A percentile compares a stretch with the other conserved stretches of the same genome.
phyloP scores from a whole-genome alignment of 441 rosid genomes.

The Melastoma candidum region DNA sequence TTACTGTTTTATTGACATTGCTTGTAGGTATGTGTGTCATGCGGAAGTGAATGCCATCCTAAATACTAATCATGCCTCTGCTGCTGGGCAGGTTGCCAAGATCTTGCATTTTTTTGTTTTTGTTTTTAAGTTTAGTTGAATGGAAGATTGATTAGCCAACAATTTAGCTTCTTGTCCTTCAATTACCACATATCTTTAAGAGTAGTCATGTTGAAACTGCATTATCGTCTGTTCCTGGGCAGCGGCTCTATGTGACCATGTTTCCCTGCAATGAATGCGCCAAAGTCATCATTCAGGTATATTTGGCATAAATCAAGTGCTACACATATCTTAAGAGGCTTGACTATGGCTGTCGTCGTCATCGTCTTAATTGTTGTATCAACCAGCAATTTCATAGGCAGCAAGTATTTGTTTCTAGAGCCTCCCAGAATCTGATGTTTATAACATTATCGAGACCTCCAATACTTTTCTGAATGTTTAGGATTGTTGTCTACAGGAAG shows the following conservation, averaged over 20 bases:
- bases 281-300: constrained; percentile 86
- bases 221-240: constrained; percentile 24
- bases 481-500: background rate
- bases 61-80: constrained; percentile 91
- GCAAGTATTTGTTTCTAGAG: no score
- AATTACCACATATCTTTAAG: background rate
- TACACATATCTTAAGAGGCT: constrained; percentile 5
- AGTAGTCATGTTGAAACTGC: background rate
- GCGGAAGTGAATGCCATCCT: constrained; percentile 96
- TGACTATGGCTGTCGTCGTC: background rate
- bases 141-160: background rate
- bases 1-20: background rate
- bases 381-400: no score
- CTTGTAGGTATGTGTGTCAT: constrained; percentile 82
- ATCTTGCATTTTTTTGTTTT: background rate
- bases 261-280: constrained; percentile 99
- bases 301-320: background rate
- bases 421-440: no score
- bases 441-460: no score
- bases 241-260: constrained; percentile 95
- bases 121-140: background rate
- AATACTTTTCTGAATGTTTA: no score
- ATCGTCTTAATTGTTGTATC: no score
- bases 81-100: constrained; percentile 60
- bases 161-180: background rate